Evolutionary conservation across 2,329 filamentous ascomycete genomes (phyloP), one percentile per base, ranked within the genome.

Genomic region (Fusarium subglutinans): DNA sequence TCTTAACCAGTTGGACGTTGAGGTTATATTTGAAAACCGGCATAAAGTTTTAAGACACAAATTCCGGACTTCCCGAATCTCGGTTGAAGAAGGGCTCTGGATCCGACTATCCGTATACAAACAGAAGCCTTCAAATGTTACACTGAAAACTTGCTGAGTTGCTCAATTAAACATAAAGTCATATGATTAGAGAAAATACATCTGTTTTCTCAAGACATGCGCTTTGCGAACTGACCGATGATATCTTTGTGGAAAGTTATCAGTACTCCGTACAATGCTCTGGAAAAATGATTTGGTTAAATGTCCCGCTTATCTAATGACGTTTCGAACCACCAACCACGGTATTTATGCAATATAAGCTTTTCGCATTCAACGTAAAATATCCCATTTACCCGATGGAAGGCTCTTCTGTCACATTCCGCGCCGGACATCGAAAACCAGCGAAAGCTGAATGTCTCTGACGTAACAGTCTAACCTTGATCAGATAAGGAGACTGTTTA

Each of bases 111-210:
- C 33, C 33, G 14, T 1, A 35, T 12, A 8, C 0, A 12, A 10
- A 47, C 6, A 22, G 20, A 30, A 2, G 6, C 9, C 13, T 8
- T 4, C 7, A 4, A 4, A 4, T 4, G 3, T 8, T 8, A 9
- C 12, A n/a, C 7, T 0, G 0, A n/a, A 6, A 1, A 30, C 14
- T n/a, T 6, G 1, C 26, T 1, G 2, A 4, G 4, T n/a, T 12
- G 6, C 4, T 17, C 0, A n/a, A 30, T 30, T 8, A 2, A 30
- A 15, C 4, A 8, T 8, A 0, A 22, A 8, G 9, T 11, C 6
- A 8, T 11, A 1, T 4, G 15, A 22, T 15, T 3, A 5, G 0
- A 28, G 6, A 11, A 26, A 45, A 20, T 9, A 13, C 11, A 11
- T 8, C 13, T 35, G 3, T 15, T 35, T 35, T 35, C 13, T 15